Evolutionary conservation across 2,329 filamentous ascomycete genomes (phyloP), one percentile per base, ranked within the genome.

Genomic region (Colletotrichum tabaci): DNA sequence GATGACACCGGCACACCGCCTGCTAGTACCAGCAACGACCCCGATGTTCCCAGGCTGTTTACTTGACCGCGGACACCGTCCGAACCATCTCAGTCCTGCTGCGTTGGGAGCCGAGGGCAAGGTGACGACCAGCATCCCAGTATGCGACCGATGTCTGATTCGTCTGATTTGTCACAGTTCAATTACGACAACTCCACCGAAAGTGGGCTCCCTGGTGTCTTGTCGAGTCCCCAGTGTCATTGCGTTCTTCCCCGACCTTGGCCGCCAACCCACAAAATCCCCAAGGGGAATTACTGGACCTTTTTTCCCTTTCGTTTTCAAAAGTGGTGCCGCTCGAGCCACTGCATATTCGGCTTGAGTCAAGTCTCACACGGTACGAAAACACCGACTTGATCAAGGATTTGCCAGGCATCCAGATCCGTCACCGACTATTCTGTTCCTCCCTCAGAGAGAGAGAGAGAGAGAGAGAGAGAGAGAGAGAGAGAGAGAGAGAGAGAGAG

Each of bases 221-320:
- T 67, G 56, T 42, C 42, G 42, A 7, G 46, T 56, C 16, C 60
- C 47, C 40, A 55, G 21, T 40, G 30, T 61, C 49, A 35, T 10
- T 65, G 44, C 52, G 42, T 66, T 46, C 38, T 67, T 67, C 64
- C 57, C 68, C 68, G 52, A 71, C 23, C 64, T 62, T 62, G 68
- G 68, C 57, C 46, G 26, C 50, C 58, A 71, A 46, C 52, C 68
- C 64, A 61, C 64, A 61, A 53, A 61, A 56, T 67, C 68, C 68
- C 68, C 50, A 61, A 67, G 68, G 68, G 68, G 68, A 67, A 67
- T 62, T 62, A 68, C 13, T 62, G 57, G 68, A 35, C 52, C 67
- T 58, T 35, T 47, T 52, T 23, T 44, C 30, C 56, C 30, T 44
- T 64, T 58, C 23, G 42, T n/a, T 42, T 35, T 50, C 42, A 42